Evolutionary conservation across 805 yeast genomes (phyloP).

Genomic region (Ogataea ganodermae): DNA sequence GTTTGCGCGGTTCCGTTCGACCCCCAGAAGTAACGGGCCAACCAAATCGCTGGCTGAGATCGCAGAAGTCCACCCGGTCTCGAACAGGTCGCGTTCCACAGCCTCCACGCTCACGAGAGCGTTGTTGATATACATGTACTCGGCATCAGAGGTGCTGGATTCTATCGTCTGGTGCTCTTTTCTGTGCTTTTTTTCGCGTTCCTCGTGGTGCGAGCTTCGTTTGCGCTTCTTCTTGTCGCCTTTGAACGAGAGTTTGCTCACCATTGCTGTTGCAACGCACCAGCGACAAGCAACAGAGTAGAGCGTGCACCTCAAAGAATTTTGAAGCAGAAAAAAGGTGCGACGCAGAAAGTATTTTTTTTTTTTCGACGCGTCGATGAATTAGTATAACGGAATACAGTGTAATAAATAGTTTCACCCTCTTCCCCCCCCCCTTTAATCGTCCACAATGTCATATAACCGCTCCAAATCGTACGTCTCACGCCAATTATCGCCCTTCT

Average conservation of each 20-base stretch:
- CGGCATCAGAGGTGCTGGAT: constrained; percentile 12
- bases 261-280: constrained; percentile 26
- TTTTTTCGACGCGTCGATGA: constrained; percentile 5
- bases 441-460: constrained; percentile 53
- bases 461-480: constrained; percentile 59
- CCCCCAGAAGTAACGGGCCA: constrained; percentile 30
- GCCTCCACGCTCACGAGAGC: constrained; percentile 16
- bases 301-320: background rate
- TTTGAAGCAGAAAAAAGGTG: background rate
- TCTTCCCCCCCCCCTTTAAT: background rate
- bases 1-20: constrained; percentile 11
- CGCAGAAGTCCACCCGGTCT: constrained; percentile 36
- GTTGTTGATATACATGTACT: constrained; percentile 29
- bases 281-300: background rate
- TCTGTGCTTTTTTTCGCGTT: constrained; percentile 3
- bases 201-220: constrained; percentile 11
- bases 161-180: background rate
- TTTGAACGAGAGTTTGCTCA: constrained; percentile 35
- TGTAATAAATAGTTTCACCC: background rate
- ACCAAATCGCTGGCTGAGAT: constrained; percentile 22
- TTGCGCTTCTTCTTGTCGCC: constrained; percentile 30
- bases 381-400: background rate
- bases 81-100: constrained; percentile 21
- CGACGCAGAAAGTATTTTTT: no score
- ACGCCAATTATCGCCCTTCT: constrained; percentile 61